A percentile compares a stretch with the other conserved stretches of the same genome.
Evolutionary conservation across 495 filamentous ascomycete genomes (phyloP).

Genomic region (Evansstolkia leycettana): DNA sequence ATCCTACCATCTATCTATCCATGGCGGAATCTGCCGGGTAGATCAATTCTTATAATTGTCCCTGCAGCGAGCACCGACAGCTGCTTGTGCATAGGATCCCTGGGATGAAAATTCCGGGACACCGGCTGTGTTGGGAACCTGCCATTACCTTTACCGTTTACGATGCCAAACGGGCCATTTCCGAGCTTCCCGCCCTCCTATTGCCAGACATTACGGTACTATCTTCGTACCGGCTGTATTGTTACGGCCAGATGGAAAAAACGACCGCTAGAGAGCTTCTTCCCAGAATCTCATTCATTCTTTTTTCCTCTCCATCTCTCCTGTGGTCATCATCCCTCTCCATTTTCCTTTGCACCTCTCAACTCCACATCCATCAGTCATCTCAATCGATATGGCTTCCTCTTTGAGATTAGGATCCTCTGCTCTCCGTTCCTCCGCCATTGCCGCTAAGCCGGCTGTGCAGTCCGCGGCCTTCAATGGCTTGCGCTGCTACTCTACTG

Average conservation of each 20-base stretch:
- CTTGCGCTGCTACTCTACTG: constrained; percentile 74
- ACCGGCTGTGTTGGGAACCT: constrained; percentile 7
- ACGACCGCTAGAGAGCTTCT: constrained; percentile 16
- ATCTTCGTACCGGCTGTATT: constrained; percentile 25
- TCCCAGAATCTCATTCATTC: constrained; percentile 12
- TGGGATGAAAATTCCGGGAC: no score
- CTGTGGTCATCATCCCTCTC: constrained; percentile 13
- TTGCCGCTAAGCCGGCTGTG: constrained; percentile 45
- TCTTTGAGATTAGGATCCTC: constrained; percentile 64
- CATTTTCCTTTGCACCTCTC: constrained; percentile 12
- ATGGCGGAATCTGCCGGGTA: constrained; percentile 12
- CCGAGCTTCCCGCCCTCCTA: constrained; percentile 7
- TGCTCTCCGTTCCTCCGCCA: constrained; percentile 60
- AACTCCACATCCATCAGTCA: constrained; percentile 16
- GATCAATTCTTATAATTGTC: no score
- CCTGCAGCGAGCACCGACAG: no score
- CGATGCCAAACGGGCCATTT: constrained; percentile 10
- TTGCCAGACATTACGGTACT: constrained; percentile 12
- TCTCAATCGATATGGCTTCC: constrained; percentile 55
- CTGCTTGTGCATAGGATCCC: no score
- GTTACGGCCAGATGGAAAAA: constrained; percentile 28
- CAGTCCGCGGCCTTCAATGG: constrained; percentile 68
- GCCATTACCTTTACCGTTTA: no score
- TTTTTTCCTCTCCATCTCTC: constrained; percentile 16
- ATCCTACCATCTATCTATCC: no score